These are phyloP conservation scores for Allantophomopsis cytisporea DNA, from an alignment of 2,329 filamentous ascomycete genomes.

Conservation along the genomic window DNA sequence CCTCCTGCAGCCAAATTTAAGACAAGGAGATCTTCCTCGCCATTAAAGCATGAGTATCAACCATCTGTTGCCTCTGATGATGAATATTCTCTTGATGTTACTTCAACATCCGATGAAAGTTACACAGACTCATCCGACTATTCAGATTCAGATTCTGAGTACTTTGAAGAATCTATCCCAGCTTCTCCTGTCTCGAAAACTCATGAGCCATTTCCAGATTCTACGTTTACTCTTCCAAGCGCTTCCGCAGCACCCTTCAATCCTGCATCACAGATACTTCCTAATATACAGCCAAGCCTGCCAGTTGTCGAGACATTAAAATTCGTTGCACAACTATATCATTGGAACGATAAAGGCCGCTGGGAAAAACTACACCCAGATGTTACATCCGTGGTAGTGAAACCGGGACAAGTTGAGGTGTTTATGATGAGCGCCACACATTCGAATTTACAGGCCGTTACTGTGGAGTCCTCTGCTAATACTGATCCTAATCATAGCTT, in stretches of 20 bases:
- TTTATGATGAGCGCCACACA: conserved; percentile 27
- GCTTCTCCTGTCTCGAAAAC: too few species aligned
- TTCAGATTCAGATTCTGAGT: conserved; percentile 35
- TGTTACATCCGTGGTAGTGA: conserved; percentile 39
- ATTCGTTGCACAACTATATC: conserved; percentile 41
- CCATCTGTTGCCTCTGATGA: conserved; percentile 61
- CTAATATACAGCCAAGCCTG: conserved; percentile 28
- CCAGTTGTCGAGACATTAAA: conserved; percentile 23
- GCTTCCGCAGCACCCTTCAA: conserved; percentile 62
- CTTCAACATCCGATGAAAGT: conserved; percentile 34
- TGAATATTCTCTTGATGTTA: conserved; percentile 39
- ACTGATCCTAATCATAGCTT: conserved; percentile 6
- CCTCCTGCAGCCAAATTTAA: conserved; percentile 10
- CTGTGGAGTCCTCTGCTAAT: conserved; percentile 2
- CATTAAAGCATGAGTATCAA: conserved; percentile 92
- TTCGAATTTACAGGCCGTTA: conserved; percentile 19
- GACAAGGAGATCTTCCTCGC: conserved; percentile 73
- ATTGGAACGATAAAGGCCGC: conserved; percentile 45
- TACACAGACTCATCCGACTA: conserved; percentile 33
- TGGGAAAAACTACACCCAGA: conserved; percentile 45
- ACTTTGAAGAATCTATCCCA: conserved; percentile 22
- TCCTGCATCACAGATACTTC: conserved; percentile 66
- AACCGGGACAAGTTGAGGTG: conserved; percentile 44
- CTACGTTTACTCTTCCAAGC: conserved; percentile 13
- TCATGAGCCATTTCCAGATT: conserved; percentile 13